phyloP scores from a whole-genome alignment of 164 flowering plant genomes.

The Amborella trichopoda region DNA sequence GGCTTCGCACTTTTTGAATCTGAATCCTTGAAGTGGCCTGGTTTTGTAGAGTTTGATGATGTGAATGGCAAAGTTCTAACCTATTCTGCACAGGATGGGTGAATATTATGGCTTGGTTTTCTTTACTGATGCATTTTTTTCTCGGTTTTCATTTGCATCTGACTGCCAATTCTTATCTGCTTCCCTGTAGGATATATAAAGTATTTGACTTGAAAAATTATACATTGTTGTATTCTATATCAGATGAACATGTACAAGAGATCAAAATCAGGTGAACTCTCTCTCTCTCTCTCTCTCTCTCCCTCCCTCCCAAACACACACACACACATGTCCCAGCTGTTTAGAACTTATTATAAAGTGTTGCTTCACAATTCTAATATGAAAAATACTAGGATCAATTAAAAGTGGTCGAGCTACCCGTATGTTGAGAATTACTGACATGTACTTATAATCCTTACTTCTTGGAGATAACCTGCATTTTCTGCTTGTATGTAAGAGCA shows the following conservation, averaged over 20 bases:
- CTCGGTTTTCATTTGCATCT: neutral
- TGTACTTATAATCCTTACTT: too few species aligned
- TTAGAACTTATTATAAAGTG: too few species aligned
- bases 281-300: conserved; percentile 1
- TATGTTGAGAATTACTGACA: too few species aligned
- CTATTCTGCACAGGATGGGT: conserved; percentile 90
- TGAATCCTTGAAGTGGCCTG: conserved; percentile 95
- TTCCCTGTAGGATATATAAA: conserved; percentile 59
- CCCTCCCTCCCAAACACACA: neutral
- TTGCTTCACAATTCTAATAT: too few species aligned
- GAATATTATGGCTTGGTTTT: neutral
- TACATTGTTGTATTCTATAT: conserved; percentile 82
- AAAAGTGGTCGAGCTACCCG: too few species aligned
- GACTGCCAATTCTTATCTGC: conserved; percentile 2
- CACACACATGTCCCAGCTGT: neutral
- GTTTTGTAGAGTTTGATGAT: conserved; percentile 99
- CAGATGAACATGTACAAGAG: conserved; percentile 88
- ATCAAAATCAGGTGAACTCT: conserved; percentile 77
- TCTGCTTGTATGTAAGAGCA: too few species aligned
- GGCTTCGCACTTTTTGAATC: conserved; percentile 93
- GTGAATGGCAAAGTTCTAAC: conserved; percentile 96
- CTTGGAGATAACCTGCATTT: too few species aligned
- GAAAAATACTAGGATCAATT: too few species aligned
- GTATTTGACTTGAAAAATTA: conserved; percentile 94
- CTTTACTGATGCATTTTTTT: neutral